Conservation (phyloP, 257 asterid species). For the Lycium ferocissimum region DNA sequence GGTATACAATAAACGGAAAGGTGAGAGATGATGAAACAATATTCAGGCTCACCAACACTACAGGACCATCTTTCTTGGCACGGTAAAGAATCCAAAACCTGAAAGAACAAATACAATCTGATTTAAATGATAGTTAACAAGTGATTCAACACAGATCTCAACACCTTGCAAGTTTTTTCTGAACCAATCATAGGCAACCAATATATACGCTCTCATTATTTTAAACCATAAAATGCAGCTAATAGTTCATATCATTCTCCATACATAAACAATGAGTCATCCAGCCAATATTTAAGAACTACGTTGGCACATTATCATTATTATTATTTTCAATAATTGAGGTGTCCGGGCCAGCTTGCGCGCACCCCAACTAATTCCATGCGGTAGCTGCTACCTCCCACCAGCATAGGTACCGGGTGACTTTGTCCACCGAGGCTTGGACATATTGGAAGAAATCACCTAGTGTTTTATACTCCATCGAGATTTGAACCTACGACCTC, state of each 20-base stretch:
- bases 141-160: neutral
- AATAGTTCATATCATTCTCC: neutral
- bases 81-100: conserved; percentile 94
- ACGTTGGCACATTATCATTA: neutral
- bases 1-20: neutral
- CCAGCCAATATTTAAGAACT: neutral
- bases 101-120: conserved; percentile 31
- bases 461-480: neutral
- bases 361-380: neutral
- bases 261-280: neutral
- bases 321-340: neutral
- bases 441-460: neutral
- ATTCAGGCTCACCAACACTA: conserved; percentile 71
- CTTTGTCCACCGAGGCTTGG: neutral
- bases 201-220: neutral
- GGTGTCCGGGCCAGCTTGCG: neutral
- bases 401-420: accelerated
- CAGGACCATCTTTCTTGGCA: conserved; percentile 94
- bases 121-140: neutral
- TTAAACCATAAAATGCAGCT: neutral
- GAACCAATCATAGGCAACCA: neutral
- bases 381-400: neutral
- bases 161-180: neutral
- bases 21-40: neutral
- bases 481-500: neutral